These are phyloP conservation scores for Vigna angularis DNA, from an alignment of 306 rosid species.

Conservation along the genomic window DNA sequence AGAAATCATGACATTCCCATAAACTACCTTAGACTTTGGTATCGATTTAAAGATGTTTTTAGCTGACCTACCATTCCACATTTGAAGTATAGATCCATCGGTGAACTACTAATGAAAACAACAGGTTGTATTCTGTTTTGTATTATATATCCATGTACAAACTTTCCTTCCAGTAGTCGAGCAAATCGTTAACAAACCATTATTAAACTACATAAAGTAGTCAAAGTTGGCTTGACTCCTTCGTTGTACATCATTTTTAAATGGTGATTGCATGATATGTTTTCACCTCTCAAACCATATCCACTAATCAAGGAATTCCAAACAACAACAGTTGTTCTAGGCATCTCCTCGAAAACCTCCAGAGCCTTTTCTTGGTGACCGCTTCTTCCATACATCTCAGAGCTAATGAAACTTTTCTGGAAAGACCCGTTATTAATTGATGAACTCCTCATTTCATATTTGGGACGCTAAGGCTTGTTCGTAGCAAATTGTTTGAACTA, in stretches of 20 bases:
- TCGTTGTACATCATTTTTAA: constrained; percentile 69
- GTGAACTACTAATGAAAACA: constrained; percentile 60
- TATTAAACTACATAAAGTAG: constrained; percentile 70
- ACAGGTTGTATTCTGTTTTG: constrained; percentile 62
- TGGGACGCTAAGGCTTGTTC: too few relatives aligned
- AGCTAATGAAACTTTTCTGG: constrained; percentile 57
- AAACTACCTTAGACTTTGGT: constrained; percentile 55
- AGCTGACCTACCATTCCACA: constrained; percentile 71
- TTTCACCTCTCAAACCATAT: constrained; percentile 73
- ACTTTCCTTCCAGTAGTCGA: constrained; percentile 61
- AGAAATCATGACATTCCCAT: constrained; percentile 85
- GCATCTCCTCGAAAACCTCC: constrained; percentile 70
- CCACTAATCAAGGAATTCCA: constrained; percentile 82
- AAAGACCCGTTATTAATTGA: constrained; percentile 38
- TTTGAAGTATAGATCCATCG: constrained; percentile 74
- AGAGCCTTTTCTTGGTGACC: constrained; percentile 66
- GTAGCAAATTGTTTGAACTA: too few relatives aligned
- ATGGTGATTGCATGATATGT: constrained; percentile 64
- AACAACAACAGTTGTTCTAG: constrained; percentile 65
- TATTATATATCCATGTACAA: constrained; percentile 70
- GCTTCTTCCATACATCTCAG: constrained; percentile 89
- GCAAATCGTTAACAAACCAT: constrained; percentile 68
- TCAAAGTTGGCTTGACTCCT: constrained; percentile 64
- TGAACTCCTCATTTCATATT: constrained; percentile 49
- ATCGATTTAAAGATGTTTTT: constrained; percentile 59